Evolutionary conservation across 306 rosid genomes (phyloP).

Genomic region (Gynostemma pentaphyllum): DNA sequence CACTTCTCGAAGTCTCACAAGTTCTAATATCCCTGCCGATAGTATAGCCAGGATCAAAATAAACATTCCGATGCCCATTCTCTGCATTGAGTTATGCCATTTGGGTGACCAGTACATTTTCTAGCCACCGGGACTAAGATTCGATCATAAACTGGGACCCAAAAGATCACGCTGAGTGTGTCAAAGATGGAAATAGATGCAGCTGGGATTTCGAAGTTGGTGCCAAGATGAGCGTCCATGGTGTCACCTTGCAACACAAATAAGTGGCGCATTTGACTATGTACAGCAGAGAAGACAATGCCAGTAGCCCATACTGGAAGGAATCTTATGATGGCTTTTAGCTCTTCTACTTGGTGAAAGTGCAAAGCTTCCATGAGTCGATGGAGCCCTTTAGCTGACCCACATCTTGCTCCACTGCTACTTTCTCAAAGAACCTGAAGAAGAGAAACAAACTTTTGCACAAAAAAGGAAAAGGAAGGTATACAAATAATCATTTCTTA

Average conservation of each 20-base stretch:
- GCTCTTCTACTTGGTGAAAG: conserved; percentile 94
- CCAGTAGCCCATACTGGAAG: conserved; percentile 94
- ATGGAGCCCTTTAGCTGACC: conserved; percentile 27
- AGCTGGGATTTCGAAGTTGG: conserved; percentile 47
- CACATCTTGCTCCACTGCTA: conserved; percentile 39
- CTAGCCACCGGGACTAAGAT: conserved; percentile 40
- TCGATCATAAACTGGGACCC: conserved; percentile 79
- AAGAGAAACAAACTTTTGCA: conserved; percentile 5
- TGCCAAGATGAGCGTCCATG: conserved; percentile 41
- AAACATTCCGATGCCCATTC: conserved; percentile 42
- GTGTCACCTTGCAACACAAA: conserved; percentile 66
- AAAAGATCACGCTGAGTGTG: conserved; percentile 67
- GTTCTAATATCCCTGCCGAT: conserved; percentile 29
- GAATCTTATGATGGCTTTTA: conserved; percentile 55
- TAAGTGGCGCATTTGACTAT: conserved; percentile 58
- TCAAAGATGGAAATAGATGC: conserved; percentile 62
- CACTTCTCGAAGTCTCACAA: conserved; percentile 26
- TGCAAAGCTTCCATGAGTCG: conserved; percentile 71
- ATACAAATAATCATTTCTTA: no score
- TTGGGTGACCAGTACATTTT: conserved; percentile 30
- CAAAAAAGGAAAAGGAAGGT: no score
- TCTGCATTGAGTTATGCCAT: conserved; percentile 40
- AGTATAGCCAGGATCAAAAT: conserved; percentile 36
- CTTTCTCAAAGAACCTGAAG: conserved; percentile 79
- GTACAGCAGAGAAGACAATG: conserved; percentile 58